Evolutionary conservation across 306 rosid genomes (phyloP), one percentile per base, ranked within the genome.

Genomic region (Sesbania bispinosa): DNA sequence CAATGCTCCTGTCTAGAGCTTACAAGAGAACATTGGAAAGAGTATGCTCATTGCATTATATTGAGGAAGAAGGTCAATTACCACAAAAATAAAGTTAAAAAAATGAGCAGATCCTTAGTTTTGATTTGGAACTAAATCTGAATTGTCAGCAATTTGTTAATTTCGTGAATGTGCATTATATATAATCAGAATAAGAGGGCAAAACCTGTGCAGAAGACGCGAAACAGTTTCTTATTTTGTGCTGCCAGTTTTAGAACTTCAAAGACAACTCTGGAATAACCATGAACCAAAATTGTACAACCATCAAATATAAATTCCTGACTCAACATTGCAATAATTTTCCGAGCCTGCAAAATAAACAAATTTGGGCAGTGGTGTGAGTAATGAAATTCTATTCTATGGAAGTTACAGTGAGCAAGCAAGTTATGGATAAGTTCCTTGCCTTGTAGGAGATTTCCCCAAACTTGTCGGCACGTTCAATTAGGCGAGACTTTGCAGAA

Each of bases 181-280:
- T 0, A 38, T 0, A 48, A 33, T n/a, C n/a, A n/a, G n/a, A 27
- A 11, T 42, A 11, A 60, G 71, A 20, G 59, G 60, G 43, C 0
- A 52, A 52, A 67, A 92, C 98, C 98, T 88, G 96, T 89, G 83
- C 98, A 92, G 74, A 92, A 89, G 81, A 92, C 96, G 59, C 96
- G 81, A 50, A 92, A 92, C 21, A 88, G 81, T 63, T 89, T 92
- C 53, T 89, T 92, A 80, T 77, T 83, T 66, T 88, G 89, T 1
- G 95, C 98, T 2, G 98, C 95, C 7, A 87, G 77, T 80, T 85
- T 92, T 51, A 92, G 83, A 65, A 88, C 92, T 88, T 92, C 89
- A 15, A 92, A 62, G 62, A 92, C 95, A 60, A 92, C 96, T 85
- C 96, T 85, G 27, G 98, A 92, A 61, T 84, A 92, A 58, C 98